Conservation (phyloP, 1,139 yeast species). For the Suhomyces chickasaworum region DNA sequence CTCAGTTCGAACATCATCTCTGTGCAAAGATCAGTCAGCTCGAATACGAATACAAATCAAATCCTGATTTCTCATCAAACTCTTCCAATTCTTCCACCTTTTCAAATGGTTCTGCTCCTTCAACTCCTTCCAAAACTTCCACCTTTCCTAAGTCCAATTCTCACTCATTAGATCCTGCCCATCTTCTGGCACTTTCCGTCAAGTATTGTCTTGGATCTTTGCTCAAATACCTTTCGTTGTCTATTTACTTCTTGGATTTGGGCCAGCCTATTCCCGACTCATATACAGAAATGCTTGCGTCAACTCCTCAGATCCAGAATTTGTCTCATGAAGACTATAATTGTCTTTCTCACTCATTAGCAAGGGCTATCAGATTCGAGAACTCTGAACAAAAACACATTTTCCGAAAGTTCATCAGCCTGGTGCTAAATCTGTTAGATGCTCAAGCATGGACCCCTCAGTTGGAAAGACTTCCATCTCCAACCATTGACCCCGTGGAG, state of each 20-base stretch:
- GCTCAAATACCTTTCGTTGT: conserved; percentile 2
- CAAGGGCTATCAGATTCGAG: neutral
- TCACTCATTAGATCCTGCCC: conserved; percentile 2
- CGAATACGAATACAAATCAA: neutral
- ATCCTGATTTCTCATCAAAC: neutral
- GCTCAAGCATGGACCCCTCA: neutral
- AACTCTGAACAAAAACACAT: neutral
- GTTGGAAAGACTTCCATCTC: conserved; percentile 2
- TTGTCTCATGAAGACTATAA: neutral
- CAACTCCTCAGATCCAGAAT: neutral
- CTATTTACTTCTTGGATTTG: neutral
- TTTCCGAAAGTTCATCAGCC: neutral
- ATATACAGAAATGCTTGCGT: neutral
- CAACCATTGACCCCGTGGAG: neutral
- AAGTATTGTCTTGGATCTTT: neutral
- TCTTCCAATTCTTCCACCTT: neutral
- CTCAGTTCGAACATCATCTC: conserved; percentile 1
- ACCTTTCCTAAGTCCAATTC: neutral
- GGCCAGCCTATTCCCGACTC: conserved; percentile 2
- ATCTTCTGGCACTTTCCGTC: neutral
- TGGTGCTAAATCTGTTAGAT: neutral
- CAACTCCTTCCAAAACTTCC: neutral
- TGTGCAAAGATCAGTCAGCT: conserved; percentile 1
- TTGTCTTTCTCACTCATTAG: neutral
- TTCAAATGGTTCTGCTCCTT: neutral